Base-by-base conservation (phyloP, 2,329 filamentous ascomycete genomes). In the Exophiala viscosa region DNA sequence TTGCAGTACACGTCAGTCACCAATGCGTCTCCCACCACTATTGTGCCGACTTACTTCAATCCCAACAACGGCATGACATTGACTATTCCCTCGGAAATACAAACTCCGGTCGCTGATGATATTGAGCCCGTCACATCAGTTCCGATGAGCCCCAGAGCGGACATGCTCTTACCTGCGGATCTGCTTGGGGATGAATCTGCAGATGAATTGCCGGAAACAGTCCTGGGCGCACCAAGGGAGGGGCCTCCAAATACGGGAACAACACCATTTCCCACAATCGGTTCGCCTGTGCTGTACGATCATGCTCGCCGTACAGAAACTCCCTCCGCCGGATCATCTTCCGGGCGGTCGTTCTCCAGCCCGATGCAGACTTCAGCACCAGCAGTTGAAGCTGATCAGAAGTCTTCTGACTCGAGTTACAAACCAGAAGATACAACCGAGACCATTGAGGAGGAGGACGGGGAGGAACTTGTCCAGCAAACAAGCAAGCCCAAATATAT, bases 81-180 rank as follows among this genome's bases (percentile, higher is more conserved):
- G n/a, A 69, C 74, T 5, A 64, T 68, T 52, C 68, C 73, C 15
- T 63, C 68, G 5, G 70, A 74, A 39, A 69, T 70, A 18, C 61
- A 72, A 15, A 45, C 49, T 10, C 56, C 60, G 9, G 40, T 46
- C n/a, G 53, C 46, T 28, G 56, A 61, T 13, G 81, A 85, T 23
- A 67, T 76, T 3, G 82, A 84, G 39, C 68, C 70, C 15, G 79
- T 78, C 33, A 77, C 76, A 35, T 82, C 80, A 23, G 80, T 78
- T 8, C 79, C 80, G 10, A 85, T 85, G 81, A 84, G 81, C 62
- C 83, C 83, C 2, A 77, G 79, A 15, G 82, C 82, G 13, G 81
- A 82, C 57, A 76, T 80, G 20, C 67, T 85, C 15, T 67, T 86
- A 5, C 83, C 83, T 3, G 81, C 82, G 1, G 81, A 82, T 61